A percentile compares a stretch with the other conserved stretches of the same genome.
These are phyloP conservation scores for Phytomonas serpens DNA, from an alignment of 208 protist genomes.

Conservation along the genomic window DNA sequence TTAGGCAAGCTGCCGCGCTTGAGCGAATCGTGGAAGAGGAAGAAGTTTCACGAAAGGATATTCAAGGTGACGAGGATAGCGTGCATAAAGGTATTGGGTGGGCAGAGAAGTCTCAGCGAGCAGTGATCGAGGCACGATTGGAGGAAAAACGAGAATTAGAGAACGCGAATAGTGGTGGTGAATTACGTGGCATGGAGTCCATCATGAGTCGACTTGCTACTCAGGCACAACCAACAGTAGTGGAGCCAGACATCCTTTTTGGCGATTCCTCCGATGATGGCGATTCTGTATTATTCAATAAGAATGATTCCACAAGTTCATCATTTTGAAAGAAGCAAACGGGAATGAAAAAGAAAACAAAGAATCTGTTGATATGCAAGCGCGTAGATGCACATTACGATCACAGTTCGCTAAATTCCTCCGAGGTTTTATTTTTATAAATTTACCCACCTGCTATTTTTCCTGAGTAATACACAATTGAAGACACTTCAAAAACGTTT, in stretches of 20 bases:
- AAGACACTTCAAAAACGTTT: not conserved
- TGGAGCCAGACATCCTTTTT: constrained; percentile 22
- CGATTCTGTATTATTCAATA: constrained; percentile 2
- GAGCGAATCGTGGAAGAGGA: constrained; percentile 15
- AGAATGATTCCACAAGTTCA: constrained; percentile 4
- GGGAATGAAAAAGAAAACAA: not conserved
- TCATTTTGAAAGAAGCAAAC: not conserved
- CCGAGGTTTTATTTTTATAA: constrained; percentile 4
- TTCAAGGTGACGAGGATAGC: constrained; percentile 32
- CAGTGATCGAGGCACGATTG: constrained; percentile 26
- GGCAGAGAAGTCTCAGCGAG: constrained; percentile 37
- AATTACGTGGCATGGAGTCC: not conserved
- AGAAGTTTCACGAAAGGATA: constrained; percentile 15
- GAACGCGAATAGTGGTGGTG: not conserved
- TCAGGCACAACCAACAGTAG: constrained; percentile 11
- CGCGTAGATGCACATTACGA: not conserved
- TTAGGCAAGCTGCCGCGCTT: not conserved
- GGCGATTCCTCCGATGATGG: constrained; percentile 16
- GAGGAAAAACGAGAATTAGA: constrained; percentile 2
- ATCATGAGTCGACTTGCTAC: constrained; percentile 11
- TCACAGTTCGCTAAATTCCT: not conserved
- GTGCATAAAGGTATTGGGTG: constrained; percentile 38
- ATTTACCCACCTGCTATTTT: constrained; percentile 11
- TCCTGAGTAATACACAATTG: not conserved
- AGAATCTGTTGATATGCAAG: not conserved